Evolutionary conservation across 2,329 filamentous ascomycete genomes (phyloP).

Genomic region (Setomelanomma holmii): DNA sequence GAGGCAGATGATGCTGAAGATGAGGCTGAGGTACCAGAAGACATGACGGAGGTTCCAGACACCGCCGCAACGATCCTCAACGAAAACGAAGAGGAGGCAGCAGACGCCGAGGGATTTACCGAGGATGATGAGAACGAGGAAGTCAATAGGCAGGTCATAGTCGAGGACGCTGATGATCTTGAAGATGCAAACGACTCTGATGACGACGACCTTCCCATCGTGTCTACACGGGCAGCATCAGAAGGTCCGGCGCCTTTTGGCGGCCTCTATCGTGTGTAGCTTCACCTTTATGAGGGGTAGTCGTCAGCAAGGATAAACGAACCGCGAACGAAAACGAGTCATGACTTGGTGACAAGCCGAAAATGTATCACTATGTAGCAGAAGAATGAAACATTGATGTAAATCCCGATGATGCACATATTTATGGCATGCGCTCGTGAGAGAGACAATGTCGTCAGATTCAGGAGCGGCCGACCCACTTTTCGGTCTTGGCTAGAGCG

Average conservation of each 20-base stretch:
- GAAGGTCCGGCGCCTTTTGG: slow-evolving; percentile 32
- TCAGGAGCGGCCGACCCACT: slow-evolving; percentile 23
- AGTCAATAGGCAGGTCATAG: slow-evolving; percentile 2
- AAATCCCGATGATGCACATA: too few species aligned
- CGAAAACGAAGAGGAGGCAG: slow-evolving; percentile 26
- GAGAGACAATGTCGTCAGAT: slow-evolving; percentile 11
- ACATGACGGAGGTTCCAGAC: slow-evolving; percentile 40
- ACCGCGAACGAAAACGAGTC: too few species aligned
- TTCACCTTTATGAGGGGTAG: neutral
- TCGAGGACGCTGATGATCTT: slow-evolving; percentile 13
- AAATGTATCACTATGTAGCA: too few species aligned
- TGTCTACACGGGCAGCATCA: slow-evolving; percentile 19
- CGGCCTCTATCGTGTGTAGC: slow-evolving; percentile 28
- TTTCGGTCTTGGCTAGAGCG: slow-evolving; percentile 29
- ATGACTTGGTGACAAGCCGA: too few species aligned
- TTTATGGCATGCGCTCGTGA: too few species aligned
- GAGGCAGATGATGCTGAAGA: slow-evolving; percentile 22
- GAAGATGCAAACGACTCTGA: slow-evolving; percentile 22
- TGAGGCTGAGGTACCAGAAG: slow-evolving; percentile 36
- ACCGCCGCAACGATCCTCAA: slow-evolving; percentile 30
- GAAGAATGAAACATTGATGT: too few species aligned
- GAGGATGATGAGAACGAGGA: slow-evolving; percentile 25
- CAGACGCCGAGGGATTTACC: slow-evolving; percentile 19
- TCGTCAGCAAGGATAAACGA: too few species aligned
- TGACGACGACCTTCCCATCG: slow-evolving; percentile 14